Base-by-base conservation (phyloP, 495 filamentous ascomycete genomes). In the Neurospora tetraspora region DNA sequence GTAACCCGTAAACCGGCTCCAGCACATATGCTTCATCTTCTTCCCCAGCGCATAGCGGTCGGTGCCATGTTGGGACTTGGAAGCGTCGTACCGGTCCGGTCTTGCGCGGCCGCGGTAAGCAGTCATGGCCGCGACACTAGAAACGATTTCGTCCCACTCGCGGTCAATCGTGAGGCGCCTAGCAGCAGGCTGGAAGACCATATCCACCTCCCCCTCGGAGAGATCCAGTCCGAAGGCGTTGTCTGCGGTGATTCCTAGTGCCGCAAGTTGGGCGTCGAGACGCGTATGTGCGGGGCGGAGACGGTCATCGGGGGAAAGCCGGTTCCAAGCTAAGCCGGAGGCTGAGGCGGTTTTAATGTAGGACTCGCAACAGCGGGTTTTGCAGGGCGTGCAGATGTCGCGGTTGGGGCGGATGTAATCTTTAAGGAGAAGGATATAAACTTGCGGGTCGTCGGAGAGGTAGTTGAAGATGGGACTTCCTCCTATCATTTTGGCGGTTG, bases 181-280 rank as follows among this genome's bases (percentile, higher is more conserved):
- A 0, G 4, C n/a, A 2, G 43, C 43, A 0, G 43, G 43, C 4
- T 23, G 43, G 43, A 47, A 45, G 42, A 45, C 6, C 18, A 18
- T n/a, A 5, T 45, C 8, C 0, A 45, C 18, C 8, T 45, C 42
- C 3, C n/a, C 7, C 8, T 45, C 18, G 42, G 18, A 45, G 2
- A 45, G 7, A n/a, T 45, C 5, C 18, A 45, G 18, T 0, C 43
- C 43, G n/a, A 20, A 47, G n/a, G 16, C 40, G 16, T 47, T 47
- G 1, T 0, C 0, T n/a, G 43, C n/a, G 0, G 43, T 20, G 1
- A 47, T 47, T 0, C 43, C 3, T 1, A 47, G 43, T n/a, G 8
- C n/a, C 3, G n/a, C 0, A 11, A 47, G n/a, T 11, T 11, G 43
- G 18, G n/a, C 43, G 43, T 47, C n/a, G 18, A 47, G 43, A 23